A percentile compares a stretch with the other conserved stretches of the same genome.
phyloP scores from a whole-genome alignment of 1,284 basidiomycete species.

The Acaromyces ingoldii region DNA sequence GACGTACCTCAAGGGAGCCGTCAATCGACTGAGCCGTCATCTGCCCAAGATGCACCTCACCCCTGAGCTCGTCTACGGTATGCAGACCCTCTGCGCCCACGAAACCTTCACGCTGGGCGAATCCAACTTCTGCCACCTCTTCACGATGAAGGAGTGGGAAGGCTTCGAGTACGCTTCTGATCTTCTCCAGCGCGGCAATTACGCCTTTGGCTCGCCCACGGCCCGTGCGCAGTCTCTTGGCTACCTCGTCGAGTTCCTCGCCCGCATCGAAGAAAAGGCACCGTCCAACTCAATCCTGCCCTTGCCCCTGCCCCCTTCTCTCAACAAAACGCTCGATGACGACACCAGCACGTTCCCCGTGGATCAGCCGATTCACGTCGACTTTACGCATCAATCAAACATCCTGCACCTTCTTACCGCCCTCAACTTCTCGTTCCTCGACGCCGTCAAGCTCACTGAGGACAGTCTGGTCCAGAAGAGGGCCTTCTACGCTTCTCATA shows the following conservation, averaged over 20 bases:
- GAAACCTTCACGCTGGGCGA: constrained; percentile 38
- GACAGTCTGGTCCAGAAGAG: neutral
- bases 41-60: constrained; percentile 52
- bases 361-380: constrained; percentile 41
- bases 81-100: constrained; percentile 52
- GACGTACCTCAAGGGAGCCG: constrained; percentile 40
- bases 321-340: constrained; percentile 39
- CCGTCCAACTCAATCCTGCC: constrained; percentile 21
- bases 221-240: constrained; percentile 75
- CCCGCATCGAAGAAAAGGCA: constrained; percentile 32
- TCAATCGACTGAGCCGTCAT: constrained; percentile 33
- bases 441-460: neutral
- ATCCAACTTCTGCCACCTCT: constrained; percentile 70
- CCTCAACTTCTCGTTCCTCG: constrained; percentile 34
- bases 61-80: constrained; percentile 30
- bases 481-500: constrained; percentile 25
- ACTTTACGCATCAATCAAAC: constrained; percentile 44
- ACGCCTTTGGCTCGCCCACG: constrained; percentile 76
- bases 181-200: constrained; percentile 54
- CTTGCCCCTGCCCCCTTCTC: constrained; percentile 20
- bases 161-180: constrained; percentile 67
- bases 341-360: constrained; percentile 35
- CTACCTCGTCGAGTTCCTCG: constrained; percentile 58
- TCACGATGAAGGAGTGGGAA: constrained; percentile 81
- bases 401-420: constrained; percentile 37